Base-by-base conservation (phyloP, 78 protist genomes). In the Diacronema lutheri region DNA sequence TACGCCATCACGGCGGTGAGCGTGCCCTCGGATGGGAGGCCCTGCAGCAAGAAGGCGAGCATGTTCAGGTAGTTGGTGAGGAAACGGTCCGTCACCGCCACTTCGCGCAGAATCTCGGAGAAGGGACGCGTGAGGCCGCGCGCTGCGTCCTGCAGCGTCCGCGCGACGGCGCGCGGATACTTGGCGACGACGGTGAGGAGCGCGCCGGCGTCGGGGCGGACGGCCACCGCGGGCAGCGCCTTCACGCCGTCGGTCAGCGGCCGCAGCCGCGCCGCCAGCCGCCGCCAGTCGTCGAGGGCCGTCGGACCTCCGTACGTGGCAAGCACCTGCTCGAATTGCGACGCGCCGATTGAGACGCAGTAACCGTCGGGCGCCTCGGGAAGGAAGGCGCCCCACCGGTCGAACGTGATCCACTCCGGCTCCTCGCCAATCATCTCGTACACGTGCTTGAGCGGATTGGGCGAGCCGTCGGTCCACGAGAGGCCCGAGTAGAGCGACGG, bases 1-100 rank as follows among this genome's bases (percentile, higher is more conserved):
- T 50, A 57, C n/a, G 74, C 73, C 86, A 83, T 83, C 78, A 83
- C 73, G 46, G 86, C 86, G 5, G 86, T 66, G 55, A 81, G 35
- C 41, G 86, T 81, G 60, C 86, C 86, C 61, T 65, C 50, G 0
- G 78, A 9, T 0, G 86, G 86, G 23, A 81, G 77, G 35, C 86
- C 84, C 56, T 71, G 79, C 61, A 83, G 68, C 35, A 83, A 55
- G 56, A 83, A 83, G 80, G 78, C 73, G 66, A 83, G 55, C 65
- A 83, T 29, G 80, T 83, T 66, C 29, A 83, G 86, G 65, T 73
- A 83, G 69, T 68, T 65, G 57, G 29, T 57, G 71, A 83, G 60
- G 86, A 83, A 83, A 29, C 37, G 26, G 69, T 83, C 72, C 4
- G 25, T 12, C 64, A 83, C 78, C 26, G 25, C 64, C 41, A 55